phyloP scores from a whole-genome alignment of 805 yeast genomes.

The Schwanniomyces vanrijiae region DNA sequence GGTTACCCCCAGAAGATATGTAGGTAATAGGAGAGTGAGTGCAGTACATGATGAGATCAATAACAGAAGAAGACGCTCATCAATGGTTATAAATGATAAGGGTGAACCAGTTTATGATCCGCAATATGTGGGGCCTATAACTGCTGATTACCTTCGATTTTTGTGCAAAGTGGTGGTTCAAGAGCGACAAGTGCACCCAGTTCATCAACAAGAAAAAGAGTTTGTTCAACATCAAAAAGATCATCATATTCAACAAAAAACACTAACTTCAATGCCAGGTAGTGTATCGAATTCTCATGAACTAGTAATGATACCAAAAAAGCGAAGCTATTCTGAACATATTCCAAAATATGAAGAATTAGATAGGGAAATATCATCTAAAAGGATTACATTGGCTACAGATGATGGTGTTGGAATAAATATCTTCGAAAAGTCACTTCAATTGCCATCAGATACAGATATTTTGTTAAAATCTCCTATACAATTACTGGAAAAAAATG shows the following conservation, averaged over 20 bases:
- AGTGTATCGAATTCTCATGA: too few species aligned
- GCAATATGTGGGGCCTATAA: slow-evolving; percentile 35
- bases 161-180: slow-evolving; percentile 29
- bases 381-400: slow-evolving; percentile 6
- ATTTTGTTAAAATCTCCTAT: slow-evolving; percentile 12
- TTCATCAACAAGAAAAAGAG: too few species aligned
- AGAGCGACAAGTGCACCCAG: slow-evolving; percentile 1
- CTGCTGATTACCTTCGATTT: slow-evolving; percentile 35
- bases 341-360: not conserved
- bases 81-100: slow-evolving; percentile 18
- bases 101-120: slow-evolving; percentile 28
- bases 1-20: slow-evolving; percentile 9
- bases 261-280: too few species aligned
- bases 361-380: not conserved
- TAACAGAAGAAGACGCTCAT: slow-evolving; percentile 23
- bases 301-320: not conserved
- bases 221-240: too few species aligned
- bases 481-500: not conserved
- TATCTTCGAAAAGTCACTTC: slow-evolving; percentile 28
- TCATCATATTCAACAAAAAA: too few species aligned
- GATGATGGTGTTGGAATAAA: not conserved
- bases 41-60: slow-evolving; percentile 3
- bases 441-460: slow-evolving; percentile 21
- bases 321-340: not conserved
- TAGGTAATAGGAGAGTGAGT: slow-evolving; percentile 8